Base-by-base conservation (phyloP, 805 yeast species). In the Komagataella kurtzmanii region DNA sequence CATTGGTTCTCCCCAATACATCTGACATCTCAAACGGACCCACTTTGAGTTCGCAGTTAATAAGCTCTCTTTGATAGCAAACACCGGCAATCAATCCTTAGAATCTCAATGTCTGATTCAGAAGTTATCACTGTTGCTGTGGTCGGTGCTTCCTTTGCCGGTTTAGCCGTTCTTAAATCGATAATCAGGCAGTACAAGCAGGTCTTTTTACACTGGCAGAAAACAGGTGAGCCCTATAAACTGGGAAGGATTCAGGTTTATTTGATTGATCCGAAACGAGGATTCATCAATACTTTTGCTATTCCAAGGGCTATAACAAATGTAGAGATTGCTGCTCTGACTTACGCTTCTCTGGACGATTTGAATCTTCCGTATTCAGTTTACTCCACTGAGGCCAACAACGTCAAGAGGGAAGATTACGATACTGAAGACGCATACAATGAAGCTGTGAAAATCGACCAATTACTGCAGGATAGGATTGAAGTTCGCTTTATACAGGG, bases 241-340 rank as follows among this genome's bases (percentile, higher is more conserved):
- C 24, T 43, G 19, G 49, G 47, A 46, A 7, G 45, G 51, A 17
- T 51, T 64, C 5, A 64, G 68, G n/a, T 58, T 68, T 17, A 58
- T 59, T 49, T 71, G n/a, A 56, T 71, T 1, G 75, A 71, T 47
- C 72, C 74, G 12, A 61, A 70, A 50, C 65, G 67, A 2, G 76
- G 76, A 6, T 67, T 70, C 51, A 59, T 71, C 52, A 71, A 71
- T 53, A 54, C 69, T 3, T 56, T 70, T 52, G 75, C 73, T 1
- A 61, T 69, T 7, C 75, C 75, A 7, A 57, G 65, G 12, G 63
- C 72, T 4, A 59, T 71, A 17, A 60, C 69, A 48, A 69, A 68
- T 53, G 56, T 59, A 0, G 63, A 66, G n/a, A 69, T 68, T 57
- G 74, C 74, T 24, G 57, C 56, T 24, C 55, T 58, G 3, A 61